Base-by-base conservation (phyloP, 2,329 filamentous ascomycete genomes). In the Aspergillus ochraceus region DNA sequence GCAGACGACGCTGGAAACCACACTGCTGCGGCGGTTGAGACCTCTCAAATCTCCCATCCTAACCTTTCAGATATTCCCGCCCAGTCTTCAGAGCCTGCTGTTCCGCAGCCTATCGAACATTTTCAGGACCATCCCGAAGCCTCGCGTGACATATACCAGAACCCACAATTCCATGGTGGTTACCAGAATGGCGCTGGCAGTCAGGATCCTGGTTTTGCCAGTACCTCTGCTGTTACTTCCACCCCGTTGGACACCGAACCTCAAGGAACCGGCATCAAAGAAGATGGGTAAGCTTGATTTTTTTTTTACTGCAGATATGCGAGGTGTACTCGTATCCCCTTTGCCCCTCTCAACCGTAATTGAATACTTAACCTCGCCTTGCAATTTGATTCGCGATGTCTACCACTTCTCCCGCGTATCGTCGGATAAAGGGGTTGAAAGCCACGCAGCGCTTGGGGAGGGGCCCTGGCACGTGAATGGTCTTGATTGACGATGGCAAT, bases 211-310 rank as follows among this genome's bases (percentile, higher is more conserved):
- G 63, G 64, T 14, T 68, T 67, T 32, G 60, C 61, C 29, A 62
- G 59, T 55, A 58, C 63, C 55, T 5, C 36, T 42, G 36, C 36
- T 42, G 58, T 63, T 29, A 58, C 60, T 26, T 55, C 62, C 58
- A 61, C 68, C 55, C 64, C 65, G 52, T 66, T 61, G 36, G 74
- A 78, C 36, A 54, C 70, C 29, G 75, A 76, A 49, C 68, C 66
- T 53, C 74, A 76, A 51, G 75, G 74, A 50, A 79, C 77, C 24
- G 77, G 77, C 52, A 90, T 93, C 59, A 96, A 96, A 78, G 91
- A 96, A 86, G 91, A 96, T 74, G 91, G 91, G 91, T 96, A 88
- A 93, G 91, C 87, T n/a, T 12, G 49, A 24, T n/a, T 56, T 49
- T 55, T 49, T 55, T 14, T 9, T 17, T 42, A n/a, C 17, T 36